phyloP scores from a whole-genome alignment of 352 stramenopile species.

The Elongisporangium anandrum region DNA sequence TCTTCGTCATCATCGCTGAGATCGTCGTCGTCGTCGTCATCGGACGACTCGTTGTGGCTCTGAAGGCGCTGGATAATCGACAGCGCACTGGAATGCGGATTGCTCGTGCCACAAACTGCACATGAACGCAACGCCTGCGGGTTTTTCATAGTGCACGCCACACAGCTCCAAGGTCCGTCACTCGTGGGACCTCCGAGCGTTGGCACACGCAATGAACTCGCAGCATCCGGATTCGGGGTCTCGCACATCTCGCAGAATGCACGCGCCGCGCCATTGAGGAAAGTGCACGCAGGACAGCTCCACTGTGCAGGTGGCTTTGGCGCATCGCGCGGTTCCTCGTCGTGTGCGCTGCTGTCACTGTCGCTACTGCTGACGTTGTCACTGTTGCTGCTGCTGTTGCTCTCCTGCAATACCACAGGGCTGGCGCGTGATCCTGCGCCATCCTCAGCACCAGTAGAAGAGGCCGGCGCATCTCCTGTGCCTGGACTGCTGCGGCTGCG shows the following conservation, averaged over 20 bases:
- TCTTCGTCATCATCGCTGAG: slow-evolving; percentile 23
- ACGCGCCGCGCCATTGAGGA: slow-evolving; percentile 54
- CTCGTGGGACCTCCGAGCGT: slow-evolving; percentile 4
- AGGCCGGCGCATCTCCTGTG: not conserved
- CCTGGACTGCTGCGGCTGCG: not conserved
- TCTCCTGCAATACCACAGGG: not conserved
- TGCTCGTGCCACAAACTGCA: slow-evolving; percentile 57
- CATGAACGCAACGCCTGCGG: slow-evolving; percentile 39
- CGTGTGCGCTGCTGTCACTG: slow-evolving; percentile 2
- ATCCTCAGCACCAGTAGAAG: not conserved
- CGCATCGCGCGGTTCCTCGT: slow-evolving; percentile 1
- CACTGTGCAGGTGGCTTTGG: slow-evolving; percentile 24
- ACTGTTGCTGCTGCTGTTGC: slow-evolving; percentile 22
- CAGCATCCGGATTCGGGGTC: slow-evolving; percentile 43
- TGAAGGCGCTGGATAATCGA: slow-evolving; percentile 30
- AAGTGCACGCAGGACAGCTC: slow-evolving; percentile 68
- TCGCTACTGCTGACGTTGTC: slow-evolving; percentile 4
- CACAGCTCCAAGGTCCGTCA: slow-evolving; percentile 53
- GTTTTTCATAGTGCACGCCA: slow-evolving; percentile 73
- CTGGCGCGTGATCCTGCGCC: not conserved
- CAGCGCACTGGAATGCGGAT: slow-evolving; percentile 45
- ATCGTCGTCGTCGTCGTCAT: slow-evolving; percentile 20
- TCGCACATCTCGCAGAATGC: slow-evolving; percentile 76
- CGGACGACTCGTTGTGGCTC: slow-evolving; percentile 2
- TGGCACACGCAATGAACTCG: not conserved